phyloP scores from a whole-genome alignment of 2,329 filamentous ascomycete species.

The Curvularia spicifera region DNA sequence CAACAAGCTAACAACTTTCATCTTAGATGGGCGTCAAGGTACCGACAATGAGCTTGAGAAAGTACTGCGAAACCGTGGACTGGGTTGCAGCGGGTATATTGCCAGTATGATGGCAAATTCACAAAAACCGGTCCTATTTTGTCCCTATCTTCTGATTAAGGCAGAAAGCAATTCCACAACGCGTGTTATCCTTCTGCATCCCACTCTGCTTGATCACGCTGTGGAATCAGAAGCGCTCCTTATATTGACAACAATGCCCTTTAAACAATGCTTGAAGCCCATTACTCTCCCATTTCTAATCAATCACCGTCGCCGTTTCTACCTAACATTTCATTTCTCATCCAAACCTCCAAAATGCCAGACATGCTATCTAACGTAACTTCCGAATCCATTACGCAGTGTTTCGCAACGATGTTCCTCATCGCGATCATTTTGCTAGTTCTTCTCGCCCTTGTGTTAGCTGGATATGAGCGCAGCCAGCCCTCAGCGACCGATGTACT shows the following conservation, averaged over 20 bases:
- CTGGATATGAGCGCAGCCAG: background rate
- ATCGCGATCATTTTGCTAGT: background rate
- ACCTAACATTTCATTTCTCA: background rate
- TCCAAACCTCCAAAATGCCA: background rate
- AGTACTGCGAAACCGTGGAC: background rate
- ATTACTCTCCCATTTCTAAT: background rate
- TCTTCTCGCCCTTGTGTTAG: background rate
- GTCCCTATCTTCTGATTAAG: background rate
- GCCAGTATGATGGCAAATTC: background rate
- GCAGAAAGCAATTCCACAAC: background rate
- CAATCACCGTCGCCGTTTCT: background rate
- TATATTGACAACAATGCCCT: background rate
- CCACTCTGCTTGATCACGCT: background rate
- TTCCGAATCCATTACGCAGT: background rate
- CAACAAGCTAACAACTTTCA: background rate
- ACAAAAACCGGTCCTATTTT: too few species aligned
- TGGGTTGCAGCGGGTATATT: background rate
- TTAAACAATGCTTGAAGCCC: background rate
- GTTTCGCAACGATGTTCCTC: background rate
- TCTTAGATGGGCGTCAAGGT: background rate
- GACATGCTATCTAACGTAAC: background rate
- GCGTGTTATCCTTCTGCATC: background rate
- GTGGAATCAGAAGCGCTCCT: background rate
- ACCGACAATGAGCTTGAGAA: background rate
- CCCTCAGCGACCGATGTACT: background rate